Conservation (phyloP, 805 yeast genomes). For the Babjeviella inositovora region DNA sequence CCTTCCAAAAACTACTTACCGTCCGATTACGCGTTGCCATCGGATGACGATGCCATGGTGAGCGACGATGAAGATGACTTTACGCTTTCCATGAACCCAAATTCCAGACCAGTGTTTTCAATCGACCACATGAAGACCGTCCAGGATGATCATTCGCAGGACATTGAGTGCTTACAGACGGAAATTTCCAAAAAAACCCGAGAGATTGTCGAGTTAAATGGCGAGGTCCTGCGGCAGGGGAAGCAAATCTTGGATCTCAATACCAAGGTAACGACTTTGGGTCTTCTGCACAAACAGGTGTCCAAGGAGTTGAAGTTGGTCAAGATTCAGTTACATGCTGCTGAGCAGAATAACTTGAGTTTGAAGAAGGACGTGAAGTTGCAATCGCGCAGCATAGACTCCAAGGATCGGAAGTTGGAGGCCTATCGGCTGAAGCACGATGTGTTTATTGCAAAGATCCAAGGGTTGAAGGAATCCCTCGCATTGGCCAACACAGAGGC, state of each 20-base stretch:
- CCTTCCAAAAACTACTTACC: conserved; percentile 7
- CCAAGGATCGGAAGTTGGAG: background rate
- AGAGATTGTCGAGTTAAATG: conserved; percentile 4
- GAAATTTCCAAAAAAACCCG: conserved; percentile 6
- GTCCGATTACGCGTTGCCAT: conserved; percentile 2
- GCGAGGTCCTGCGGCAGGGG: conserved; percentile 3
- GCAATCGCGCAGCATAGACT: background rate
- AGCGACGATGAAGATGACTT: conserved; percentile 1
- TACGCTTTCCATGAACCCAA: background rate
- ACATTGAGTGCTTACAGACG: conserved; percentile 6
- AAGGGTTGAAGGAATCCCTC: conserved; percentile 1
- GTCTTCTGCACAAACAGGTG: background rate
- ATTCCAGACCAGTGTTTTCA: conserved; percentile 9
- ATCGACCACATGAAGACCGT: conserved; percentile 9
- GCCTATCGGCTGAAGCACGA: background rate
- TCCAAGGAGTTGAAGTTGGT: background rate
- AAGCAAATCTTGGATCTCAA: conserved; percentile 6
- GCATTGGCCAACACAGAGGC: no score
- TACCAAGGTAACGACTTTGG: conserved; percentile 4
- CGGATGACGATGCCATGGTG: conserved; percentile 1
- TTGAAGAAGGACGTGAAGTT: background rate
- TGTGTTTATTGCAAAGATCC: background rate
- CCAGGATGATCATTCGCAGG: conserved; percentile 7
- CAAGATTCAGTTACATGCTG: background rate
- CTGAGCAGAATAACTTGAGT: background rate